Conservation (phyloP, 768 basidiomycete genomes). For the Collybiopsis confluens region DNA sequence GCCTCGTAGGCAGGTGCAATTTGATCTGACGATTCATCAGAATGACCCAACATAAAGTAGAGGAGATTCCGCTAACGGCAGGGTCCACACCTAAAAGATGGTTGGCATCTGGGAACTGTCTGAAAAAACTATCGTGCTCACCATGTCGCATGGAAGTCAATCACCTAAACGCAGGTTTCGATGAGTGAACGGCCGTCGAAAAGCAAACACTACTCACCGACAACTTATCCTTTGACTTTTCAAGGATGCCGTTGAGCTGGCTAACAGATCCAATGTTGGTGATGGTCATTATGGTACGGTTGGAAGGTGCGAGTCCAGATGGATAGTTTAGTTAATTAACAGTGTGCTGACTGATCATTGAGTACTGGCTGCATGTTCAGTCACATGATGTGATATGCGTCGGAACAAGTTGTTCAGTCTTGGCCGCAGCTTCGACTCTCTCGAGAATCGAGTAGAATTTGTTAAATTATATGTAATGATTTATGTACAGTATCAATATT, state of each 20-base stretch:
- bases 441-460: no score
- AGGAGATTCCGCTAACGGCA: constrained; percentile 52
- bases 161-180: constrained; percentile 55
- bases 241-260: constrained; percentile 57
- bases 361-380: no score
- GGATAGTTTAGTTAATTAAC: no score
- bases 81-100: constrained; percentile 67
- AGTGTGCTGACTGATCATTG: no score
- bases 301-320: no score
- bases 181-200: constrained; percentile 5
- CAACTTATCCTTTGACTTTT: constrained; percentile 57
- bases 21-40: no score
- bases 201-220: constrained; percentile 38
- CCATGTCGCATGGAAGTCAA: constrained; percentile 88
- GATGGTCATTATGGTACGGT: constrained; percentile 44
- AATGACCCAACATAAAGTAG: no score
- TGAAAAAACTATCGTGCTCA: constrained; percentile 23
- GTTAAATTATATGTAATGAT: no score
- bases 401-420: no score
- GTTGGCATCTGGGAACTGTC: not conserved
- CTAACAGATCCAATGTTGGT: constrained; percentile 60
- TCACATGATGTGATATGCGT: no score
- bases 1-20: constrained; percentile 66
- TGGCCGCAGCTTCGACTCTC: no score
- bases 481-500: no score